Evolutionary conservation across 2,329 filamentous ascomycete species (phyloP), one percentile per base, ranked within the genome.

Genomic region (Bipolaris bicolor): DNA sequence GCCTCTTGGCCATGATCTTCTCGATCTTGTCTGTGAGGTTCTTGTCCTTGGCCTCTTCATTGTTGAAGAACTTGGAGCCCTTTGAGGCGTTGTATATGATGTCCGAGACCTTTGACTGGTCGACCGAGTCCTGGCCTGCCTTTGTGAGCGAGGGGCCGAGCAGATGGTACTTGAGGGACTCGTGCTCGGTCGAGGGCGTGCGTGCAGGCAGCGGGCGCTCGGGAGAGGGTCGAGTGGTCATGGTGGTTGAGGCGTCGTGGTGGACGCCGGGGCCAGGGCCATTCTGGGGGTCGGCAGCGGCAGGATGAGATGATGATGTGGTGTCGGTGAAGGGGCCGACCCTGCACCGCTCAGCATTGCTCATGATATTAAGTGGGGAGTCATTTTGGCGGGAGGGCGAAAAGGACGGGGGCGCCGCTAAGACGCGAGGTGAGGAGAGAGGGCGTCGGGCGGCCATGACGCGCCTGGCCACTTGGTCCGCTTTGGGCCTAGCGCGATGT

Each of bases 41-140:
- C 68, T 89, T 89, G 79, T 98, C 94, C 67, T 88, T 89, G 55
- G 80, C 83, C 73, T 97, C 90, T 76, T 99, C 95, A 58, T 93
- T 91, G 66, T 89, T 91, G 83, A 98, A 99, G 80, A 89, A 99
- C 75, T 97, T 97, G 65, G 92, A 96, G 46, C 95, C 95, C 74
- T 96, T 97, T 15, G 92, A 97, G 10, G 93, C 92, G 75, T 96
- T 92, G 79, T 97, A 98, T 58, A 99, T 99, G 66, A 98, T 89
- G 68, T 98, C 93, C 2, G 93, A 96, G 48, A 99, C 92, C 80
- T 95, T 96, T 62, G 85, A 84, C 78, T 98, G 95, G 69, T 99
- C 92, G n/a, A 98, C 94, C 15, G 86, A 83, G 70, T 96, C 92
- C 74, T 98, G 93, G 1, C 95, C 95, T 29, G 93, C 91, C 76